Percentiles rank a stretch among this genome's conserved stretches.
phyloP scores from a whole-genome alignment of 1,139 yeast species.

The Candida mesenterica region DNA sequence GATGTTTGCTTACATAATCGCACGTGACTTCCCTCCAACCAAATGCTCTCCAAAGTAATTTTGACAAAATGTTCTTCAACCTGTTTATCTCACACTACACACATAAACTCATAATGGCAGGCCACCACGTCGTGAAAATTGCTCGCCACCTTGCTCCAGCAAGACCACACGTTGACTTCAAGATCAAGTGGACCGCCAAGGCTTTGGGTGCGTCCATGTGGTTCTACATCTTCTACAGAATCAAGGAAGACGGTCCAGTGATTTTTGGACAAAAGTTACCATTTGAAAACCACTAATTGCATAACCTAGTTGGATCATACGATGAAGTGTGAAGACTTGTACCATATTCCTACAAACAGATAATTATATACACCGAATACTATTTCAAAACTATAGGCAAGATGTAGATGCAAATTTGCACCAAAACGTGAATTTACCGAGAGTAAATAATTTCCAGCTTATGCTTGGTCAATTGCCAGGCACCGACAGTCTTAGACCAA shows the following conservation, averaged over 20 bases:
- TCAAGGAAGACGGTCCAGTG: slow-evolving; percentile 67
- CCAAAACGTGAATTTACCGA: too few species aligned
- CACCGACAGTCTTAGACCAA: too few species aligned
- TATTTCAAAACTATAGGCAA: too few species aligned
- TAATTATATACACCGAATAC: too few species aligned
- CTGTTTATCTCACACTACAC: too few species aligned
- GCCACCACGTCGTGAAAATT: slow-evolving; percentile 45
- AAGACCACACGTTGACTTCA: slow-evolving; percentile 52
- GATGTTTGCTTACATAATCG: too few species aligned
- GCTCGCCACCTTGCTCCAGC: slow-evolving; percentile 55
- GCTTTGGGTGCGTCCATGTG: slow-evolving; percentile 80
- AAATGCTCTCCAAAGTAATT: not conserved
- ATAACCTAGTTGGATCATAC: not conserved
- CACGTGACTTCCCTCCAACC: not conserved
- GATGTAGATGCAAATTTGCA: too few species aligned
- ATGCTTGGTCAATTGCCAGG: too few species aligned
- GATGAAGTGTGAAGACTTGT: too few species aligned
- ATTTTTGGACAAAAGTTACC: slow-evolving; percentile 51
- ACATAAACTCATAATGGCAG: slow-evolving; percentile 31
- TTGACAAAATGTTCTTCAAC: too few species aligned
- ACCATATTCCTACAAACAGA: too few species aligned
- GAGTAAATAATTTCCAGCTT: too few species aligned
- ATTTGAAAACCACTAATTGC: slow-evolving; percentile 34
- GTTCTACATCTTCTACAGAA: slow-evolving; percentile 80
- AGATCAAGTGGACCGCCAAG: slow-evolving; percentile 59